A percentile compares a stretch with the other conserved stretches of the same genome.
Conservation (phyloP, 805 yeast species). For the Torulaspora gathmanii region DNA sequence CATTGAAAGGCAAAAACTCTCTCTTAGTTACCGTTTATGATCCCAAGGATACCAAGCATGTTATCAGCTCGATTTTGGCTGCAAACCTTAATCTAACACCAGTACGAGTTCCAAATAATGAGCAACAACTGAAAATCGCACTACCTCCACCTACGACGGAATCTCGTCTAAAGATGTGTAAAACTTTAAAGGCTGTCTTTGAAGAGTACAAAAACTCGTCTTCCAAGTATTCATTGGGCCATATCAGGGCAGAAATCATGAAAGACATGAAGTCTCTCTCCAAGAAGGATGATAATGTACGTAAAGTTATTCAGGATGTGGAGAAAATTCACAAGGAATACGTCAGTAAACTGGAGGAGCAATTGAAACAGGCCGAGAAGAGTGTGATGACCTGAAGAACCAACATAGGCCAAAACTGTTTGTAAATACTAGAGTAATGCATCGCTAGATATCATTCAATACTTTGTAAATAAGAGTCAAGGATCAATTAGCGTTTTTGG, state of each 20-base stretch:
- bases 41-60: constrained; percentile 63
- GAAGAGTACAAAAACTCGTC: constrained; percentile 58
- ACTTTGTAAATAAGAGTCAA: not conserved
- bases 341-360: constrained; percentile 51
- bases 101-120: constrained; percentile 64
- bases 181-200: constrained; percentile 57
- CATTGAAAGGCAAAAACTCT: constrained; percentile 60
- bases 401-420: not conserved
- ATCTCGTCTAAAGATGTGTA: constrained; percentile 49
- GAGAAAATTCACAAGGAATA: constrained; percentile 69
- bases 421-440: constrained; percentile 3
- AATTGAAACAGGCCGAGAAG: constrained; percentile 54
- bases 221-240: constrained; percentile 47
- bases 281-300: constrained; percentile 52
- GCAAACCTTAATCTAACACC: constrained; percentile 75
- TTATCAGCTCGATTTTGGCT: constrained; percentile 65
- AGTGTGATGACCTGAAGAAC: constrained; percentile 29
- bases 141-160: constrained; percentile 74
- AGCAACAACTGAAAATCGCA: constrained; percentile 66
- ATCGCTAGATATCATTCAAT: not conserved
- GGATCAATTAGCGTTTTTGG: constrained; percentile 38
- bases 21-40: constrained; percentile 82
- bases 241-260: constrained; percentile 54
- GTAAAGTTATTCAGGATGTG: constrained; percentile 51
- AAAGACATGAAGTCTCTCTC: constrained; percentile 49